A percentile compares a stretch with the other conserved stretches of the same genome.
Conservation (phyloP, 2,329 filamentous ascomycete species). For the Polytolypa hystricis region DNA sequence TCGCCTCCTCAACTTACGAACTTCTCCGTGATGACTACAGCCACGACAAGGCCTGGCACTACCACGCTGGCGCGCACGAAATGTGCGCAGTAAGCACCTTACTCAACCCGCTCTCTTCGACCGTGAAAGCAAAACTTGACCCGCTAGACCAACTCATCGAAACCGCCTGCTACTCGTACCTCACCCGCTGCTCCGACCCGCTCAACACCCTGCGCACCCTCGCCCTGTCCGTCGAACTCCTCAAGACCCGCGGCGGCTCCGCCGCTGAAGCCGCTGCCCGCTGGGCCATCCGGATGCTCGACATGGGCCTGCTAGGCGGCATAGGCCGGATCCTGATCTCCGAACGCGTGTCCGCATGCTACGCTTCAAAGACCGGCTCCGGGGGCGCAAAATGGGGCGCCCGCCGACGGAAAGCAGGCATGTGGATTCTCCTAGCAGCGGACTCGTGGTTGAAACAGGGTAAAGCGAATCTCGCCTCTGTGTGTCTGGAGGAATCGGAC, state of each 20-base stretch:
- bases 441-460: constrained; percentile 71
- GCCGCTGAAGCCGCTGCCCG: constrained; percentile 76
- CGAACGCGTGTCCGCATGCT: constrained; percentile 78
- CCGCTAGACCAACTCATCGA: constrained; percentile 80
- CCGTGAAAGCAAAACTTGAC: constrained; percentile 67
- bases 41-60: constrained; percentile 93
- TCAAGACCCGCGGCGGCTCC: constrained; percentile 67
- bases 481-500: constrained; percentile 60
- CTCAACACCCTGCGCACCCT: constrained; percentile 73
- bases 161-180: constrained; percentile 82
- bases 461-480: constrained; percentile 67
- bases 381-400: constrained; percentile 58
- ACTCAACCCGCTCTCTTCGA: constrained; percentile 59
- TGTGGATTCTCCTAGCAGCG: constrained; percentile 76
- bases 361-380: constrained; percentile 58
- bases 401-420: constrained; percentile 70
- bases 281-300: constrained; percentile 72
- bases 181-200: constrained; percentile 67
- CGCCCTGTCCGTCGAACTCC: constrained; percentile 65
- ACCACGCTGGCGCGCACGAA: constrained; percentile 87
- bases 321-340: constrained; percentile 73
- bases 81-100: constrained; percentile 84
- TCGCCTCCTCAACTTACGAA: constrained; percentile 86
- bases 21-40: constrained; percentile 78
- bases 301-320: constrained; percentile 61